Evolutionary conservation across 1,284 basidiomycete genomes (phyloP).

Genomic region (Leucoagaricus sp.): DNA sequence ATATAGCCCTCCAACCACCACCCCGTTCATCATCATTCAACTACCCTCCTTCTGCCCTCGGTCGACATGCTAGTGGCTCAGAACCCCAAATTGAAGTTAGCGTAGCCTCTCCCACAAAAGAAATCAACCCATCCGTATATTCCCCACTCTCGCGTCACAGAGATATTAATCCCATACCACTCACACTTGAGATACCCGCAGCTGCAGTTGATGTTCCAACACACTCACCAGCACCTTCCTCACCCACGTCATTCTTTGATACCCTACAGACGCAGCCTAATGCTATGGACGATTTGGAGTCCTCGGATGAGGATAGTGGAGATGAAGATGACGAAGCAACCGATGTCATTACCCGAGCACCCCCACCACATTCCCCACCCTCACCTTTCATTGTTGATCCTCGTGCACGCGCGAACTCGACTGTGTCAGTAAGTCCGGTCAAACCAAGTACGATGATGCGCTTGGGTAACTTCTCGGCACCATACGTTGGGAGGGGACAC

Average conservation of each 20-base stretch:
- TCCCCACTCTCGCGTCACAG: conserved; percentile 31
- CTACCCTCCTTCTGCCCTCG: conserved; percentile 17
- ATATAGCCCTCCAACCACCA: conserved; percentile 37
- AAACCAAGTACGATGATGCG: conserved; percentile 39
- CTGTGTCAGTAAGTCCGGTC: conserved; percentile 24
- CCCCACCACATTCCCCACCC: conserved; percentile 16
- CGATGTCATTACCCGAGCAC: not conserved
- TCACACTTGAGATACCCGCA: conserved; percentile 39
- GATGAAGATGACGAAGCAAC: conserved; percentile 29
- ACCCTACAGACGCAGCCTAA: conserved; percentile 67
- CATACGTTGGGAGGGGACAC: conserved; percentile 36
- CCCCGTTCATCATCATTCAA: conserved; percentile 36
- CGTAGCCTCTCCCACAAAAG: conserved; percentile 38
- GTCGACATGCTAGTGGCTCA: conserved; percentile 6
- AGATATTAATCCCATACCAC: conserved; percentile 25
- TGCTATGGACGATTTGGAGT: conserved; percentile 70
- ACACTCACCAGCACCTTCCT: conserved; percentile 51
- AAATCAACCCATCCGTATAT: conserved; percentile 24
- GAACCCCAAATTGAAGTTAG: conserved; percentile 36
- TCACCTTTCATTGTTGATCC: conserved; percentile 32
- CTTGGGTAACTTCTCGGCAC: conserved; percentile 48
- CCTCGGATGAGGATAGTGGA: conserved; percentile 49
- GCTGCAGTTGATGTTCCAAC: conserved; percentile 35
- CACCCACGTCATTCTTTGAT: conserved; percentile 74
- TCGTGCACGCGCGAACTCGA: conserved; percentile 38